Conservation (phyloP, 768 basidiomycete genomes). For the Collybia nuda region DNA sequence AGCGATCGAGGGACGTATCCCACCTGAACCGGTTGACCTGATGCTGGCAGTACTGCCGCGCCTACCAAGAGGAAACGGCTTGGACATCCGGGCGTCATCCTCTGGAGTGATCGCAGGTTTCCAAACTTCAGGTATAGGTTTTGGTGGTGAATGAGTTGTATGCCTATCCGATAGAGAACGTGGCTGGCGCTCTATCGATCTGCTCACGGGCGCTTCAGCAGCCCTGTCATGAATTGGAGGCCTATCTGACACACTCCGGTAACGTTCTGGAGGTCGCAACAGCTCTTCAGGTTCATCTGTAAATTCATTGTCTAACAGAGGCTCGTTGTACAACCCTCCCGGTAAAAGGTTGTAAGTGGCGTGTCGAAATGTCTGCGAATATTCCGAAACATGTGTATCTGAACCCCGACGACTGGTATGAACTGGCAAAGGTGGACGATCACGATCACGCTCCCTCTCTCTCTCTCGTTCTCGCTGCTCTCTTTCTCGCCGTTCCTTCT, state of each 20-base stretch:
- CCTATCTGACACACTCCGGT: conserved; percentile 14
- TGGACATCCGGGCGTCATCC: conserved; percentile 40
- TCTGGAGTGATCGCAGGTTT: conserved; percentile 44
- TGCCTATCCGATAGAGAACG: conserved; percentile 26
- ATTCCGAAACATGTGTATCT: conserved; percentile 15
- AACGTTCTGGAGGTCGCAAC: conserved; percentile 15
- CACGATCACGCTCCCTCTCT: conserved; percentile 5
- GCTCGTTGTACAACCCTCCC: conserved; percentile 1
- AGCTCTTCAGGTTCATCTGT: conserved; percentile 22
- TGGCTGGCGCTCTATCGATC: conserved; percentile 11
- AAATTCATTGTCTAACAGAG: conserved; percentile 1
- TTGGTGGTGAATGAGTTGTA: conserved; percentile 29
- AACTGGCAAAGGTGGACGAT: conserved; percentile 9
- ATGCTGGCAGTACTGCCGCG: conserved; percentile 51
- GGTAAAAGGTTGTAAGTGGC: neutral
- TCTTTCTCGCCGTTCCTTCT: conserved; percentile 8
- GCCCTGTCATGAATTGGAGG: conserved; percentile 10
- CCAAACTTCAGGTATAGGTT: conserved; percentile 46
- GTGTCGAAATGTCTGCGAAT: conserved; percentile 9
- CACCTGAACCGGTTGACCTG: conserved; percentile 40
- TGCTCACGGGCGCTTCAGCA: conserved; percentile 5
- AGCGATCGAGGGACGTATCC: conserved; percentile 38
- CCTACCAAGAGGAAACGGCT: conserved; percentile 41
- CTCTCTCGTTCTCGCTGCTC: conserved; percentile 11
- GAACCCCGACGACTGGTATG: conserved; percentile 19